phyloP scores from a whole-genome alignment of 192 early-diverging fungal species.

The Linnemannia schmuckeri region DNA sequence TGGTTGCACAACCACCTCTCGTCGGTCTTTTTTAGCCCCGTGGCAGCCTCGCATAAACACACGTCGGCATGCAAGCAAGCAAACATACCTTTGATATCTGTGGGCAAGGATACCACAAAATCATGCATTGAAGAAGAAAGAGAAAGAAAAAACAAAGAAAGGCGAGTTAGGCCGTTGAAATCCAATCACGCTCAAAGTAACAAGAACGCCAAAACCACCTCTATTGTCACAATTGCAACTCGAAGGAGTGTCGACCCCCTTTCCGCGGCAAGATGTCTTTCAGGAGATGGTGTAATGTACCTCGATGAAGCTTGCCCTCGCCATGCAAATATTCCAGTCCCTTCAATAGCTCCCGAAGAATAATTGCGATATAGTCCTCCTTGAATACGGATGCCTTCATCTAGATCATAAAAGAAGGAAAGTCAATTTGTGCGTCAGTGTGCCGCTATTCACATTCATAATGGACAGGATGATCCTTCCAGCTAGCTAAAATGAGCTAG shows the following conservation, averaged over 20 bases:
- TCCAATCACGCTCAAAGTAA: not conserved
- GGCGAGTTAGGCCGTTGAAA: not conserved
- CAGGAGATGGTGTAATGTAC: conserved; percentile 32
- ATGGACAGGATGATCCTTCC: not conserved
- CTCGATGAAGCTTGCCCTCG: conserved; percentile 89
- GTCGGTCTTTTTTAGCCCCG: not conserved
- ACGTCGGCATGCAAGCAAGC: not conserved
- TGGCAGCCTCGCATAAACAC: conserved; percentile 8
- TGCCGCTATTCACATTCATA: not conserved
- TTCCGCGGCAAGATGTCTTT: not conserved
- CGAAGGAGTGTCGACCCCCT: not conserved
- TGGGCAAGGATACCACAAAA: conserved; percentile 1
- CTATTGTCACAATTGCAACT: not conserved
- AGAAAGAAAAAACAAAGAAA: not conserved
- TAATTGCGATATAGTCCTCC: conserved; percentile 94
- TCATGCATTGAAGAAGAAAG: conserved; percentile 12
- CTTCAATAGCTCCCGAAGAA: conserved; percentile 87
- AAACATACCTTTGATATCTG: conserved; percentile 89
- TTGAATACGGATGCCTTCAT: conserved; percentile 88
- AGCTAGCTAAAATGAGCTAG: not conserved
- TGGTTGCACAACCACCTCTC: not conserved
- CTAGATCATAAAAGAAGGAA: conserved; percentile 52
- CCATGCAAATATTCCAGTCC: conserved; percentile 95
- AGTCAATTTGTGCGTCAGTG: not conserved
- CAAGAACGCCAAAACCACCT: not conserved